phyloP scores from a whole-genome alignment of 179 eudicot species.

The Camellia oleifera region DNA sequence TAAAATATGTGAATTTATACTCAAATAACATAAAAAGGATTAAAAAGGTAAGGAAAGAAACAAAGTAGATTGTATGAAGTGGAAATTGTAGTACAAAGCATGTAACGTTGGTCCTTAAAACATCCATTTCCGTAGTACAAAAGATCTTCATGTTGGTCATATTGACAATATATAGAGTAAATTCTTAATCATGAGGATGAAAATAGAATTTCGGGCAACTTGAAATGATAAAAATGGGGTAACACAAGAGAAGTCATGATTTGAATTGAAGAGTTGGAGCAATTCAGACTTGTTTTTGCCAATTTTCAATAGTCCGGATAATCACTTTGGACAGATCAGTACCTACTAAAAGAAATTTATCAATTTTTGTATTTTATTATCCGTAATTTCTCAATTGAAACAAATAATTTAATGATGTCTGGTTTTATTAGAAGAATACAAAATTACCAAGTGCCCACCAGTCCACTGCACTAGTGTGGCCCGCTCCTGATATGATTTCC shows the following conservation, averaged over 20 bases:
- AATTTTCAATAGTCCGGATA: background rate
- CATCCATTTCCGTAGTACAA: no score
- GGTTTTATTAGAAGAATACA: background rate
- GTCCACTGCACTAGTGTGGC: conserved; percentile 97
- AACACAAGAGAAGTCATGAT: background rate
- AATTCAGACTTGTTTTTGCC: background rate
- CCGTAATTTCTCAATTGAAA: no score
- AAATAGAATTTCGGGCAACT: no score
- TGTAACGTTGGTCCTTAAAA: no score
- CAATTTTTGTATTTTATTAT: background rate
- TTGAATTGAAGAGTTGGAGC: background rate
- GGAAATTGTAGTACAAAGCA: background rate
- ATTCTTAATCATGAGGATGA: no score
- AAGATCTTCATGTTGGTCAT: no score
- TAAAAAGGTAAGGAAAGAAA: background rate
- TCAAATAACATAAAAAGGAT: background rate
- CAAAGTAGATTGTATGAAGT: background rate
- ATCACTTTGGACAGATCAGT: background rate
- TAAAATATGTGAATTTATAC: background rate
- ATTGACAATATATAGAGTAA: no score
- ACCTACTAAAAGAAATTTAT: background rate
- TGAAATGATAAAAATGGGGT: background rate
- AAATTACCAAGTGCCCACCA: conserved; percentile 99
- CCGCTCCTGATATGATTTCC: conserved; percentile 93
- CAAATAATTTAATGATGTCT: background rate